Evolutionary conservation across 345 rosid genomes (phyloP).

Genomic region (Atalantia buxifolia): DNA sequence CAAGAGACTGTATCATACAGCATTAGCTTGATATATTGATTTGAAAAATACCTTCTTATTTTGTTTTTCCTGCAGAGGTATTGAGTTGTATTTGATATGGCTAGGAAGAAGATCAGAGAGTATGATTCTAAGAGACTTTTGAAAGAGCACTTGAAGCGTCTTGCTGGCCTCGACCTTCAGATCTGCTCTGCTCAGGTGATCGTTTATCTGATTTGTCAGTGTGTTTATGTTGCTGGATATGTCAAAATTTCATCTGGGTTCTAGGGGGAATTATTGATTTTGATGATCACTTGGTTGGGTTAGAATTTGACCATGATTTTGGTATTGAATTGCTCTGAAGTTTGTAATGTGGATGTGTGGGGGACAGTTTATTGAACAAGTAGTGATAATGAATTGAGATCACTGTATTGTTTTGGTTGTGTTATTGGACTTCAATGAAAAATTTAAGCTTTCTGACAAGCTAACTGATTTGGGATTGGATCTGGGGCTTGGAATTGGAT

Average conservation of each 20-base stretch:
- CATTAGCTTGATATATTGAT: neutral
- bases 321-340: neutral
- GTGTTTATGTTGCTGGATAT: neutral
- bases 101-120: constrained; percentile 91
- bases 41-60: neutral
- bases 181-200: constrained; percentile 78
- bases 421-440: neutral
- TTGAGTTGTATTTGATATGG: constrained; percentile 38
- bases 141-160: constrained; percentile 72
- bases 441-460: neutral
- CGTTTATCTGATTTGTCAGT: neutral
- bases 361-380: neutral
- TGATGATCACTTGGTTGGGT: neutral
- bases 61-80: constrained; percentile 10
- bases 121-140: constrained; percentile 79
- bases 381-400: neutral
- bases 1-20: neutral
- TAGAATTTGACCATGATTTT: neutral
- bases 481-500: neutral
- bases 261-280: neutral
- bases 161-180: constrained; percentile 50
- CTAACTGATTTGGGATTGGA: neutral
- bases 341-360: neutral
- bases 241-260: neutral
- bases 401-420: neutral